These are phyloP conservation scores for Blepharisma stoltei DNA, from an alignment of 73 alveolate species.

Conservation along the genomic window DNA sequence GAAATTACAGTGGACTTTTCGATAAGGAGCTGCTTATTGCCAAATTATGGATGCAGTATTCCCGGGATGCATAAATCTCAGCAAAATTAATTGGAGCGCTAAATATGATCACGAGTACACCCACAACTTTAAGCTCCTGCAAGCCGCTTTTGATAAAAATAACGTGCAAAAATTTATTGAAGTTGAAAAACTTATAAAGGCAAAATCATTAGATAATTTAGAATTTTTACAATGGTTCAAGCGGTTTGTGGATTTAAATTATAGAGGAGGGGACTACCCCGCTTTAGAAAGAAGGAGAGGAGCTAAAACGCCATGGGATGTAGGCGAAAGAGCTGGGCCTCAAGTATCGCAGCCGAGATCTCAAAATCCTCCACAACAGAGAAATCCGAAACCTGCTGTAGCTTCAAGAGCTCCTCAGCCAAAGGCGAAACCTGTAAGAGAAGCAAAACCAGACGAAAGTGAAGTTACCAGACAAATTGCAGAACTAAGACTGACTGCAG, in stretches of 20 bases:
- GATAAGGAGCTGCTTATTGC: constrained; percentile 84
- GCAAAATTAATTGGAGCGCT: constrained; percentile 71
- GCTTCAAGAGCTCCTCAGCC: too few relatives aligned
- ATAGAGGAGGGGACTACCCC: constrained; percentile 70
- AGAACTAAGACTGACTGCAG: constrained; percentile 60
- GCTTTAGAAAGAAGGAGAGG: constrained; percentile 88
- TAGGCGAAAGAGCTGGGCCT: neutral
- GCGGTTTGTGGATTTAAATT: constrained; percentile 70
- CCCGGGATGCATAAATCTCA: constrained; percentile 79
- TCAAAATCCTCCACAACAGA: neutral
- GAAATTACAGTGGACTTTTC: too few relatives aligned
- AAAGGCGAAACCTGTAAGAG: constrained; percentile 27
- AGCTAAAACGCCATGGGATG: constrained; percentile 28
- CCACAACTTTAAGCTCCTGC: constrained; percentile 83
- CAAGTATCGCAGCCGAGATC: neutral
- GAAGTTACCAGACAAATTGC: constrained; percentile 46
- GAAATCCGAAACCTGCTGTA: neutral
- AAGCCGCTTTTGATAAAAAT: constrained; percentile 76
- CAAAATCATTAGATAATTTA: constrained; percentile 84
- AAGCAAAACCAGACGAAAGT: constrained; percentile 30
- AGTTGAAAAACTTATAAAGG: constrained; percentile 77
- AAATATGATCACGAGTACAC: constrained; percentile 88
- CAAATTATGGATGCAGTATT: constrained; percentile 83
- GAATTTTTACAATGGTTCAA: constrained; percentile 92
- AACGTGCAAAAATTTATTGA: constrained; percentile 53